These are phyloP conservation scores for Decorospora gaudefroyi DNA, from an alignment of 2,329 filamentous ascomycete species.

Conservation along the genomic window DNA sequence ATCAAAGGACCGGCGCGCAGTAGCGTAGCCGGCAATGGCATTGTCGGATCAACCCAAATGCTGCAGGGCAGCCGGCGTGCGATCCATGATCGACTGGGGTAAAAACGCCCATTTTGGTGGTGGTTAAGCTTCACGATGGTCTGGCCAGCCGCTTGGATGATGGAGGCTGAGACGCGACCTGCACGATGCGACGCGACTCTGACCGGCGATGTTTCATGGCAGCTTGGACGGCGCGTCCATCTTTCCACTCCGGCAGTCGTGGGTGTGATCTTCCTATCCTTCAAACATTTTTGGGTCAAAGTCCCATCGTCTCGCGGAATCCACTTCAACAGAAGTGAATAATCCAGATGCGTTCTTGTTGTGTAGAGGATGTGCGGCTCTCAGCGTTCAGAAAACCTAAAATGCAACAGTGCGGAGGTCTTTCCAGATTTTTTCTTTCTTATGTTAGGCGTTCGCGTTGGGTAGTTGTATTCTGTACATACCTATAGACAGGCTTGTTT, in stretches of 20 bases:
- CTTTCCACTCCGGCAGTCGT: slow-evolving; percentile 10
- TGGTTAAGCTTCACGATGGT: slow-evolving; percentile 42
- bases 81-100: slow-evolving; percentile 30
- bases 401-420: no score
- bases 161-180: slow-evolving; percentile 42
- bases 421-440: no score
- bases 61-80: slow-evolving; percentile 18
- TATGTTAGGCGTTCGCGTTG: no score
- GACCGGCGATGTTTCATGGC: slow-evolving; percentile 39
- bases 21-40: slow-evolving; percentile 27
- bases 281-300: slow-evolving; percentile 1
- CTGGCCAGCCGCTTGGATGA: slow-evolving; percentile 39
- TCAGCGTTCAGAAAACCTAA: no score
- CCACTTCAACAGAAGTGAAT: not conserved
- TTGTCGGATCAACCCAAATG: slow-evolving; percentile 29
- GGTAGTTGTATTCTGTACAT: no score
- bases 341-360: slow-evolving; percentile 5
- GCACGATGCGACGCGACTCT: slow-evolving; percentile 35
- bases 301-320: not conserved
- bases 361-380: slow-evolving; percentile 6
- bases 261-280: slow-evolving; percentile 9
- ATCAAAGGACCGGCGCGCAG: slow-evolving; percentile 26
- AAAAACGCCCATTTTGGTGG: slow-evolving; percentile 21
- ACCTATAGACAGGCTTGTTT: no score
- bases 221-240: slow-evolving; percentile 4